Percentiles rank a stretch among this genome's conserved stretches.
These are phyloP conservation scores for Calonectria hawksworthii DNA, from an alignment of 2,329 filamentous ascomycete species.

Conservation along the genomic window DNA sequence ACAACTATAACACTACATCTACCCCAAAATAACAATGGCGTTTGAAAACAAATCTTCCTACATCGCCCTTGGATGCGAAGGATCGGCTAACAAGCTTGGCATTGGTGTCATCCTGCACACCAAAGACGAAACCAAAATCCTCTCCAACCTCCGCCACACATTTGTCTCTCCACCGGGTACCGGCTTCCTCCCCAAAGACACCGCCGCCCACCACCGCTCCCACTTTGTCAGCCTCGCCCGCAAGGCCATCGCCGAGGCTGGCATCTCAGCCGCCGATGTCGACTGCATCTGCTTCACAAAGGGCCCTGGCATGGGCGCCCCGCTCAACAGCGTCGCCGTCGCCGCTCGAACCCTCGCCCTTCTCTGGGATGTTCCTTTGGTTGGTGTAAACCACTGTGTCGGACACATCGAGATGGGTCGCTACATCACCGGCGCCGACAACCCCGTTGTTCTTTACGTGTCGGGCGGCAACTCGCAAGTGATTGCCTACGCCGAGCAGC, in stretches of 20 bases:
- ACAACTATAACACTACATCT: neutral
- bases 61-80: constrained; percentile 78
- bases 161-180: constrained; percentile 92
- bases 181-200: constrained; percentile 97
- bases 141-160: constrained; percentile 95
- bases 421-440: constrained; percentile 88
- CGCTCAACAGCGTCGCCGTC: constrained; percentile 87
- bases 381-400: constrained; percentile 98
- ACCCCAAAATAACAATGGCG: constrained; percentile 30
- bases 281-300: constrained; percentile 96
- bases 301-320: constrained; percentile 96
- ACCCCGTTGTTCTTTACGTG: constrained; percentile 97
- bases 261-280: constrained; percentile 73
- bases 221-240: constrained; percentile 89
- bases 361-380: constrained; percentile 89
- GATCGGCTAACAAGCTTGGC: constrained; percentile 97
- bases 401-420: constrained; percentile 99
- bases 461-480: constrained; percentile 97
- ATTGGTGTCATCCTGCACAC: constrained; percentile 92
- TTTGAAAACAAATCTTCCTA: constrained; percentile 56
- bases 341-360: constrained; percentile 85
- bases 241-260: constrained; percentile 80
- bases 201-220: constrained; percentile 88
- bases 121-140: constrained; percentile 70
- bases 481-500: constrained; percentile 93